Evolutionary conservation across 345 rosid genomes (phyloP).

Genomic region (Noccaea caerulescens): DNA sequence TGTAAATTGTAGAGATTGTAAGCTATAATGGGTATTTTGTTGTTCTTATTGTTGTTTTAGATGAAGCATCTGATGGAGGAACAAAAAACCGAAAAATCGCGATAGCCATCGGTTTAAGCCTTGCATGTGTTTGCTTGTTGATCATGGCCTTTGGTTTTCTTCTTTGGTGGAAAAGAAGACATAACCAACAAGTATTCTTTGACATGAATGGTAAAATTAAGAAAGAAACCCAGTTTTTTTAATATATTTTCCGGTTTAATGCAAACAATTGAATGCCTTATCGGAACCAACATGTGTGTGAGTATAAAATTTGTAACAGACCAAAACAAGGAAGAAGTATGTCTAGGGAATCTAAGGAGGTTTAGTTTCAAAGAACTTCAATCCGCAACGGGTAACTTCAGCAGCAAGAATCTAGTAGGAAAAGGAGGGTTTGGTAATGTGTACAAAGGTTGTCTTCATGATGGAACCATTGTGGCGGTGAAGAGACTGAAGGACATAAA

Average conservation of each 20-base stretch:
- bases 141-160: conserved; percentile 65
- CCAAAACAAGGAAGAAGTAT: conserved; percentile 63
- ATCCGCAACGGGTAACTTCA: conserved; percentile 82
- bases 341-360: conserved; percentile 82
- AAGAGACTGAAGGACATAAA: conserved; percentile 79
- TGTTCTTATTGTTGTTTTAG: conserved; percentile 41
- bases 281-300: not conserved
- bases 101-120: conserved; percentile 67
- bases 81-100: conserved; percentile 64
- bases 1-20: not conserved
- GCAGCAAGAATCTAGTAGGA: conserved; percentile 83
- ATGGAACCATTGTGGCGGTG: conserved; percentile 78
- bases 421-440: conserved; percentile 96
- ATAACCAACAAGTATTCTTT: conserved; percentile 86
- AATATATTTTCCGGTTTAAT: not conserved
- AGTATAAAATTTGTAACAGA: conserved; percentile 45
- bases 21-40: conserved; percentile 13
- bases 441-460: conserved; percentile 81
- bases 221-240: not conserved
- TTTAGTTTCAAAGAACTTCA: conserved; percentile 91
- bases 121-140: conserved; percentile 69
- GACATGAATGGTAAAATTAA: conserved; percentile 72
- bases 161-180: conserved; percentile 81
- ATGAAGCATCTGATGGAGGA: conserved; percentile 51
- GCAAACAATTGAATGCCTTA: not conserved